A percentile compares a stretch with the other conserved stretches of the same genome.
phyloP scores from a whole-genome alignment of 345 rosid genomes.

The Heritiera littoralis region DNA sequence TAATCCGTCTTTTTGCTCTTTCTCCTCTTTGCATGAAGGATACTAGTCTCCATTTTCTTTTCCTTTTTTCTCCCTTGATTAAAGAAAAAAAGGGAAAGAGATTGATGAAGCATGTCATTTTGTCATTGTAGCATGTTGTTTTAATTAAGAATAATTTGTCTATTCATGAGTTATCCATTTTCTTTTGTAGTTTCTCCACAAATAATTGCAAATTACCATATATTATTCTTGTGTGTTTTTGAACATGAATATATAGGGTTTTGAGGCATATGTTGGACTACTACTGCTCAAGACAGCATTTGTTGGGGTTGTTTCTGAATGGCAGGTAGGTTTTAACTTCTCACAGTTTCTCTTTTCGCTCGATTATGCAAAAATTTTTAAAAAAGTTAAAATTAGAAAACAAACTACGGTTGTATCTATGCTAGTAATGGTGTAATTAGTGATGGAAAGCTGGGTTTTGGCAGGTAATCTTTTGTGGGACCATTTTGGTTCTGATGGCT shows the following conservation, averaged over 20 bases:
- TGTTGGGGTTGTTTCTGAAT: constrained; percentile 71
- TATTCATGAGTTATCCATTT: background rate
- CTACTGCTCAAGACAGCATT: constrained; percentile 77
- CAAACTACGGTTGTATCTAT: background rate
- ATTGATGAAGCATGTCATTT: background rate
- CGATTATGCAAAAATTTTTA: background rate
- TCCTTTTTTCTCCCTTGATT: background rate
- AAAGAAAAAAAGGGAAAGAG: background rate
- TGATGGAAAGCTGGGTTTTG: constrained; percentile 21
- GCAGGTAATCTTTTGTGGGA: constrained; percentile 84
- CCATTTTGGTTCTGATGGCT: constrained; percentile 86
- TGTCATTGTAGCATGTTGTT: background rate
- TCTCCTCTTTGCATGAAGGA: constrained; percentile 4
- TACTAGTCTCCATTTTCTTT: background rate
- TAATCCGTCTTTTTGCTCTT: constrained; percentile 11
- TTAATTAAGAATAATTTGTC: background rate
- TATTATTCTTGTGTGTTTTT: constrained; percentile 14
- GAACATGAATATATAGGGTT: constrained; percentile 59
- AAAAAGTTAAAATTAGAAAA: background rate
- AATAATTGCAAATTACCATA: constrained; percentile 6
- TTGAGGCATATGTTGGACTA: constrained; percentile 90
- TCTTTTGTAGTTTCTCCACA: background rate
- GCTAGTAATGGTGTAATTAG: background rate
- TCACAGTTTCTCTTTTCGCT: background rate
- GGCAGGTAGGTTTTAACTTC: constrained; percentile 65